These are phyloP conservation scores for Venturia nashicola DNA, from an alignment of 2,329 filamentous ascomycete genomes.

Conservation along the genomic window DNA sequence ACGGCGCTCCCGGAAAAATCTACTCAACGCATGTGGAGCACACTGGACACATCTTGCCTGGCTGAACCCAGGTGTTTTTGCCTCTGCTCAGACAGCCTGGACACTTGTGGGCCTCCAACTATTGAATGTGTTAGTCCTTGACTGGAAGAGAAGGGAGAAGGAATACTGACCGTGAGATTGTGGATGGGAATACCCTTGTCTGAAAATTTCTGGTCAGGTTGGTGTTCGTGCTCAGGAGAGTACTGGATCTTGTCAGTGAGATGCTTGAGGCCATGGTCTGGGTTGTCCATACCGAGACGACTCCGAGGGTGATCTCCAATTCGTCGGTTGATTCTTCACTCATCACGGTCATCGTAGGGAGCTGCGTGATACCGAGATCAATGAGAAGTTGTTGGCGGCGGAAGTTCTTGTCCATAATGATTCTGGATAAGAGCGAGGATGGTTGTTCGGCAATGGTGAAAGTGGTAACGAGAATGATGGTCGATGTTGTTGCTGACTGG, in stretches of 20 bases:
- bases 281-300: neutral
- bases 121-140: neutral
- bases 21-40: neutral
- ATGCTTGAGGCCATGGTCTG: neutral
- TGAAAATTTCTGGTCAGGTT: neutral
- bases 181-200: neutral
- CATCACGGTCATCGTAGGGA: slow-evolving; percentile 6
- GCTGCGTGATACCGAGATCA: neutral
- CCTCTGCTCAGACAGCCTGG: neutral
- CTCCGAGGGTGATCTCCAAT: neutral
- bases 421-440: neutral
- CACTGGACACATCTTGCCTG: slow-evolving; percentile 4
- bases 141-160: neutral
- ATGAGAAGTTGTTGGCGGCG: slow-evolving; percentile 3
- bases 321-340: neutral
- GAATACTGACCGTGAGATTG: neutral
- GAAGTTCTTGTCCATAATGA: slow-evolving; percentile 3
- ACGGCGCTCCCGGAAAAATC: neutral
- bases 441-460: slow-evolving; percentile 1
- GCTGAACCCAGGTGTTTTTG: slow-evolving; percentile 4
- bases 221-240: neutral
- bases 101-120: slow-evolving; percentile 5
- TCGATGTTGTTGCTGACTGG: neutral
- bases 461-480: neutral
- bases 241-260: neutral